Base-by-base conservation (phyloP, 495 filamentous ascomycete genomes). In the Lindgomyces ingoldianus region DNA sequence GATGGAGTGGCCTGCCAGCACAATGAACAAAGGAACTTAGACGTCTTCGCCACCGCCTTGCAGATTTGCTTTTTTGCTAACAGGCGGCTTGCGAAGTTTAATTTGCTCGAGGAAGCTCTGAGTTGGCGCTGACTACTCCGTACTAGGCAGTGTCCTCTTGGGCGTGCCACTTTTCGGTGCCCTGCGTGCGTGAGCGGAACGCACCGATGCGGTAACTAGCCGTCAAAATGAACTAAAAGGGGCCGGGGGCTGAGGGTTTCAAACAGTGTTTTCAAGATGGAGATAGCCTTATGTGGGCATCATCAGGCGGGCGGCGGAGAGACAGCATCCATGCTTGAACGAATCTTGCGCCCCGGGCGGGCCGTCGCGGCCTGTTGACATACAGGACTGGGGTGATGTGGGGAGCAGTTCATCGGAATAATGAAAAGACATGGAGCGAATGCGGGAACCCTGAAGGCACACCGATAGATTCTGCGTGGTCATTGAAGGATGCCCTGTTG, bases 301-400 rank as follows among this genome's bases (percentile, higher is more conserved):
- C 14, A 39, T 14, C 6, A 6, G 33, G 6, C 6, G 6, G 33
- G 6, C 6, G 6, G 33, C 33, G 33, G 33, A 39, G 33, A 14
- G 33, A 39, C 33, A 39, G 14, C 33, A 62, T 39, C 48, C 59
- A 44, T 55, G 48, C 59, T 26, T 25, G 41, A 55, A 22, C 46
- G 52, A 59, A 53, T 25, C 16, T 26, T 59, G 62, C 62, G 62
- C 41, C 54, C 53, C 62, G 62, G 52, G 22, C 62, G 62, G 52
- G 22, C 59, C 59, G 59, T 39, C 36, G 62, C 62, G 62, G 47
- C 46, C 55, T 65, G 59, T 54, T 65, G 54, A 59, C 54, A 52
- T 53, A 59, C 62, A 65, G 52, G 52, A 45, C 54, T 45, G 27
- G 62, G 62, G 45, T 55, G 22, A 12, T 45, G 59, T 46, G 48